Conservation (phyloP, 2,329 filamentous ascomycete species). For the Coniochaeta ligniaria region DNA sequence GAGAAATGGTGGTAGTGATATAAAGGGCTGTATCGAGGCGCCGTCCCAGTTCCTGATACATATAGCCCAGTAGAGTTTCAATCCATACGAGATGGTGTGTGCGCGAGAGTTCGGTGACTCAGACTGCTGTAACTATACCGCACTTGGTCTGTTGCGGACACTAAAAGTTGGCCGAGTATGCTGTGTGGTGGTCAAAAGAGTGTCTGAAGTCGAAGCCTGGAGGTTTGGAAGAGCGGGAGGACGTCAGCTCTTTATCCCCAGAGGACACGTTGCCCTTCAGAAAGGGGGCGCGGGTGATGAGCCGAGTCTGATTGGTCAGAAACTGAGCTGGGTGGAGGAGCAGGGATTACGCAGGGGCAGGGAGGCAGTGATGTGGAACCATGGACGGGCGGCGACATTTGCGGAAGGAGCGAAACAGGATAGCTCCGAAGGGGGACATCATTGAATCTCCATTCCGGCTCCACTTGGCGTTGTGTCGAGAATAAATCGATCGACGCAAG, state of each 20-base stretch:
- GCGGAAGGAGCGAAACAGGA: background rate
- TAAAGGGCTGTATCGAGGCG: background rate
- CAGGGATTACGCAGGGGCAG: background rate
- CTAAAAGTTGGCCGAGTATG: background rate
- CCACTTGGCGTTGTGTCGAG: background rate
- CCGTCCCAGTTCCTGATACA: background rate
- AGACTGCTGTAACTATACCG: background rate
- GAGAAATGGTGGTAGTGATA: background rate
- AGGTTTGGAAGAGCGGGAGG: background rate
- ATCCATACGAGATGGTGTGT: background rate
- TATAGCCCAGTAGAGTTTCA: background rate
- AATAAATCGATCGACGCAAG: conserved; percentile 1
- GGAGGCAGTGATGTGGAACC: background rate
- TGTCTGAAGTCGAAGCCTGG: background rate
- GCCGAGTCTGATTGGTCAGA: background rate
- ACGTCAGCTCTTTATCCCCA: background rate
- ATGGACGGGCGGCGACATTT: background rate
- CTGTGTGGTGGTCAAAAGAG: background rate
- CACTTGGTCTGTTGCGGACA: background rate
- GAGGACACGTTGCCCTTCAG: background rate
- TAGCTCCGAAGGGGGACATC: background rate
- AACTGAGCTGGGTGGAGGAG: background rate
- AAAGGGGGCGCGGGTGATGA: background rate
- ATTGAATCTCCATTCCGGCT: background rate
- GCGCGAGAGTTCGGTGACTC: background rate